A percentile compares a stretch with the other conserved stretches of the same genome.
Conservation (phyloP, 2,329 filamentous ascomycete species). For the Mycosphaerella sp. region DNA sequence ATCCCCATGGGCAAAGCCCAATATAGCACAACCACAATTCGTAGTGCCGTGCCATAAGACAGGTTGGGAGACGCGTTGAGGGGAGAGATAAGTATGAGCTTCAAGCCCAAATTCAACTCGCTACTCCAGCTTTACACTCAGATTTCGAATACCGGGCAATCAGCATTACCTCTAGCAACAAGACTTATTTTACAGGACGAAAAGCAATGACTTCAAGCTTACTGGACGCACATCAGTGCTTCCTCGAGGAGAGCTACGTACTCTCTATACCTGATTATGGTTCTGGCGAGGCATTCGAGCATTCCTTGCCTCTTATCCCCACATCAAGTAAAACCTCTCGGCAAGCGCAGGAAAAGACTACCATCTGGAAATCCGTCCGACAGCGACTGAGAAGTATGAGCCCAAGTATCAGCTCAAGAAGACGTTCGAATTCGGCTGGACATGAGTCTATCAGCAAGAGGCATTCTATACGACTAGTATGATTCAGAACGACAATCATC, state of each 20-base stretch:
- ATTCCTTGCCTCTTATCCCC: constrained; percentile 3
- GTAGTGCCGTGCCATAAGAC: constrained; percentile 3
- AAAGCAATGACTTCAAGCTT: constrained; percentile 9
- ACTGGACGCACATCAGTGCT: constrained; percentile 15
- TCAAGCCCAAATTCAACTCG: neutral
- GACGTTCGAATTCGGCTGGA: constrained; percentile 2
- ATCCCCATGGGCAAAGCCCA: neutral
- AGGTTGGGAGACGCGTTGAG: neutral
- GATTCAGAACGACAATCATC: neutral
- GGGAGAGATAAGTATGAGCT: constrained; percentile 4
- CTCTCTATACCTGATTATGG: constrained; percentile 4
- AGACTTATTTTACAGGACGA: neutral
- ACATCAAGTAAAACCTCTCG: neutral
- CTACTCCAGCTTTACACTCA: neutral
- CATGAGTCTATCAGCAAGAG: constrained; percentile 1
- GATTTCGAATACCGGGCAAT: neutral
- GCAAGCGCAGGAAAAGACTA: constrained; percentile 4
- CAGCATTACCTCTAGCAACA: neutral
- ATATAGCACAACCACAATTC: neutral
- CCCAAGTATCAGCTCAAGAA: constrained; percentile 4
- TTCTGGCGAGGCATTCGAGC: constrained; percentile 5
- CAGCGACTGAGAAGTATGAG: constrained; percentile 9
- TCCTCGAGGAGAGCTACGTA: constrained; percentile 12
- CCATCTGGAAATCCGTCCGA: constrained; percentile 12
- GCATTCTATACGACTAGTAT: constrained; percentile 4